A percentile compares a stretch with the other conserved stretches of the same genome.
phyloP scores from a whole-genome alignment of 2,329 filamentous ascomycete genomes.

The Trichoderma atroviride region DNA sequence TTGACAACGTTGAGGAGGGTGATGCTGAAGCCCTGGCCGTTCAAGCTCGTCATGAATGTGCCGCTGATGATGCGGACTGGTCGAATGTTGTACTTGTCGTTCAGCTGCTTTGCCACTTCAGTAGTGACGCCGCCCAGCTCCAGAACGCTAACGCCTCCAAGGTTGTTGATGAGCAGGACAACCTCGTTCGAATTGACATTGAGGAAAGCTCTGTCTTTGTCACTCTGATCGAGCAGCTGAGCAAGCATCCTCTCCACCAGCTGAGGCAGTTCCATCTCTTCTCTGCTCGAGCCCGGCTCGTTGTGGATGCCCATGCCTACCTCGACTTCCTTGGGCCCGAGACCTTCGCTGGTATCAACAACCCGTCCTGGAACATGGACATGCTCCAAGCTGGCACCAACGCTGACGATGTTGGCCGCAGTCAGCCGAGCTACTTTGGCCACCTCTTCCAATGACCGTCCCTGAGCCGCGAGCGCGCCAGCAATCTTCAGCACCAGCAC shows the following conservation, averaged over 20 bases:
- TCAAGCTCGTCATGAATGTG: slow-evolving; percentile 78
- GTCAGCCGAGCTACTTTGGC: slow-evolving; percentile 70
- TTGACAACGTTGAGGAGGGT: slow-evolving; percentile 66
- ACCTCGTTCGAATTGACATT: slow-evolving; percentile 64
- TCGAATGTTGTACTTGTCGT: slow-evolving; percentile 57
- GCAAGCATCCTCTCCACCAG: slow-evolving; percentile 67
- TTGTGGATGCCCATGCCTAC: slow-evolving; percentile 81
- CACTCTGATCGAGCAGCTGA: slow-evolving; percentile 66
- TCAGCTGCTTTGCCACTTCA: slow-evolving; percentile 68
- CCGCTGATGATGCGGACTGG: slow-evolving; percentile 68
- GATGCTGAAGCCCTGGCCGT: slow-evolving; percentile 75
- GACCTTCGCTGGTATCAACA: slow-evolving; percentile 57
- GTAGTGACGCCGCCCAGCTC: slow-evolving; percentile 72
- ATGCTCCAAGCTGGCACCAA: slow-evolving; percentile 83
- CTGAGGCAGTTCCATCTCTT: slow-evolving; percentile 54
- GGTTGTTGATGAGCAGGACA: slow-evolving; percentile 73
- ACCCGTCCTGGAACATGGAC: slow-evolving; percentile 89
- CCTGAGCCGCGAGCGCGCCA: slow-evolving; percentile 77
- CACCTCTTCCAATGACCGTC: slow-evolving; percentile 69
- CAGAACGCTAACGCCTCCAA: slow-evolving; percentile 72
- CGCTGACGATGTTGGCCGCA: slow-evolving; percentile 77
- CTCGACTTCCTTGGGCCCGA: slow-evolving; percentile 62
- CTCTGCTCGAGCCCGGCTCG: slow-evolving; percentile 60
- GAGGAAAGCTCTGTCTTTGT: slow-evolving; percentile 72
- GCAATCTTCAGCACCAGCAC: slow-evolving; percentile 90